Percentiles rank a stretch among this genome's conserved stretches.
Evolutionary conservation across 78 protist genomes (phyloP).

Genomic region (Polysphondylium violaceum): DNA sequence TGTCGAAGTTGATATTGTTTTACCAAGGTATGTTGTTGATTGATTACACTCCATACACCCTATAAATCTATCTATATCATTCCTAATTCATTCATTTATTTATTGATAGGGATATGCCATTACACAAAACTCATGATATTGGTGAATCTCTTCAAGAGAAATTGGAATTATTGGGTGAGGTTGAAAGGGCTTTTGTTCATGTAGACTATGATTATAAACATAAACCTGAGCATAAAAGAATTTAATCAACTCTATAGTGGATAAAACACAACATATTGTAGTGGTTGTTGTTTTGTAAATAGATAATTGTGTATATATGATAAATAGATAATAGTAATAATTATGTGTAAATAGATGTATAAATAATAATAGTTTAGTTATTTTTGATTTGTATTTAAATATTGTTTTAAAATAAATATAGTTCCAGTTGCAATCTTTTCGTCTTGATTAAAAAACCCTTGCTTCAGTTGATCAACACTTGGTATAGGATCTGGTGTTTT

Average conservation of each 20-base stretch:
- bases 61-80: neutral
- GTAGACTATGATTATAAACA: constrained; percentile 88
- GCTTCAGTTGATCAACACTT: constrained; percentile 1
- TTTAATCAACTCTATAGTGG: no score
- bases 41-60: neutral
- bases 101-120: constrained; percentile 8
- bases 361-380: no score
- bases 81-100: no score
- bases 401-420: constrained; percentile 62
- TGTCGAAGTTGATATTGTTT: constrained; percentile 88
- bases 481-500: neutral
- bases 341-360: no score
- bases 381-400: neutral
- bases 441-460: constrained; percentile 18
- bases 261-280: no score
- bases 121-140: constrained; percentile 88
- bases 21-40: no score
- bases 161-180: constrained; percentile 78
- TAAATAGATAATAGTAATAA: no score
- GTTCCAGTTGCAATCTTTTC: constrained; percentile 58
- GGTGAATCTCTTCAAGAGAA: constrained; percentile 89
- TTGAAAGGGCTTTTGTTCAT: constrained; percentile 93
- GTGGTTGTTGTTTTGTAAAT: no score
- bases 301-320: no score
- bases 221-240: constrained; percentile 80